Evolutionary conservation across 441 rosid species (phyloP).

Genomic region (Biscutella laevigata): DNA sequence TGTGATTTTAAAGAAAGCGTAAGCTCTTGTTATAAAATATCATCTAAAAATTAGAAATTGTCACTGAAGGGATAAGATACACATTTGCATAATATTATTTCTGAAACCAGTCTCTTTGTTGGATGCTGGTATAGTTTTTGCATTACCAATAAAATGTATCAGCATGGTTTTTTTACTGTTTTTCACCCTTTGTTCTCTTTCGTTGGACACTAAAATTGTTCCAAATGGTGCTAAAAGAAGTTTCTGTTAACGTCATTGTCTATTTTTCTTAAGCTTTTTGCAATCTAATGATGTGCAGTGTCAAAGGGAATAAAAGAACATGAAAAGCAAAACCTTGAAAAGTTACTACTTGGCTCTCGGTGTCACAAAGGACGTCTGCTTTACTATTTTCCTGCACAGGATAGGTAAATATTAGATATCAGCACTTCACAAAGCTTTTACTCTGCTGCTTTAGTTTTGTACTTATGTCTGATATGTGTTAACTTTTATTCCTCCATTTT

Average conservation of each 20-base stretch:
- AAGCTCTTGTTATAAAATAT: neutral
- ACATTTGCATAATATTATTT: too few species aligned
- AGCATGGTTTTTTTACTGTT: neutral
- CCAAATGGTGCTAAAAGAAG: neutral
- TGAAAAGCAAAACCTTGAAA: conserved; percentile 55
- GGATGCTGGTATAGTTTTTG: neutral
- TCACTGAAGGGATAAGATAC: too few species aligned
- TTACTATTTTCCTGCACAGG: conserved; percentile 69
- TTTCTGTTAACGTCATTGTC: neutral
- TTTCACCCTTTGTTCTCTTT: neutral
- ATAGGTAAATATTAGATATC: conserved; percentile 30
- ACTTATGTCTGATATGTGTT: neutral
- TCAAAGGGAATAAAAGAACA: conserved; percentile 41
- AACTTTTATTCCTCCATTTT: neutral
- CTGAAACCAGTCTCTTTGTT: neutral
- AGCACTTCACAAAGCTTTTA: neutral
- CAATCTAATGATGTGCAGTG: conserved; percentile 31
- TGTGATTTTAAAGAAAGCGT: neutral
- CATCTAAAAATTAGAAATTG: neutral
- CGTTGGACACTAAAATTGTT: neutral
- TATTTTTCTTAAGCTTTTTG: neutral
- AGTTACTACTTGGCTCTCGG: conserved; percentile 58
- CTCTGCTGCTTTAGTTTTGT: neutral
- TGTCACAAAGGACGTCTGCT: conserved; percentile 93
- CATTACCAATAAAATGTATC: neutral